Evolutionary conservation across 139 green algal species (phyloP).

Genomic region (Parachlorella kessleri): DNA sequence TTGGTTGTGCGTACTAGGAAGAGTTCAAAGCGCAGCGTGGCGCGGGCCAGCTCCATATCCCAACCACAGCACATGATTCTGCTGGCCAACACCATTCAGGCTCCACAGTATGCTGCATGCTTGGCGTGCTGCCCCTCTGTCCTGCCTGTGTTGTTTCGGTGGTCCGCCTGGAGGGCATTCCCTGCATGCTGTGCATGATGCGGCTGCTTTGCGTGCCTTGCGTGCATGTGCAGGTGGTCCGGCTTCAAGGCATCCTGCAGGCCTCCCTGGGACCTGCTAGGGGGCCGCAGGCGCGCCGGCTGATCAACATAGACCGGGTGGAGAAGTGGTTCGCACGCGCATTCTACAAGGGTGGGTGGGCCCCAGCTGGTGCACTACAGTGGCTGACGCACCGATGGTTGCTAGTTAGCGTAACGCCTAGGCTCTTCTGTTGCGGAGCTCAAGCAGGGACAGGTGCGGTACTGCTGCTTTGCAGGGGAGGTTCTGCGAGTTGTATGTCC

Average conservation of each 20-base stretch:
- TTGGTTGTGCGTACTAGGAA: neutral
- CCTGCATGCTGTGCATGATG: neutral
- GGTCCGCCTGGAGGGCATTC: neutral
- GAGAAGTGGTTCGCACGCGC: constrained; percentile 44
- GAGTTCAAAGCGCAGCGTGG: too few species aligned
- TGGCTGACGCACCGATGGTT: too few species aligned
- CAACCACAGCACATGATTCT: too few species aligned
- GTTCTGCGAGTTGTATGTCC: too few species aligned
- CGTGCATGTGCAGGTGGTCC: constrained; percentile 18
- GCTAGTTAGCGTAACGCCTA: too few species aligned
- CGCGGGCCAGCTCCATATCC: too few species aligned
- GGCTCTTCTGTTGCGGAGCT: too few species aligned
- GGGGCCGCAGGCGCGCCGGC: constrained; percentile 22
- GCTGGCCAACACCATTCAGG: too few species aligned
- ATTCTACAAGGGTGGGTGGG: constrained; percentile 40
- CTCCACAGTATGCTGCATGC: neutral
- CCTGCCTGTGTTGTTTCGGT: neutral
- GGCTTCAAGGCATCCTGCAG: constrained; percentile 31
- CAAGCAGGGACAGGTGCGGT: too few species aligned
- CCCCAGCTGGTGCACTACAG: too few species aligned
- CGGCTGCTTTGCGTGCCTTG: too few species aligned
- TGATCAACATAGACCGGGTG: constrained; percentile 38
- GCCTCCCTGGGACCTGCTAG: neutral
- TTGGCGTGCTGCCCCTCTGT: neutral
- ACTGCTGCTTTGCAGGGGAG: too few species aligned